phyloP scores from a whole-genome alignment of 1,284 basidiomycete genomes.

The Agroathelia rolfsii region DNA sequence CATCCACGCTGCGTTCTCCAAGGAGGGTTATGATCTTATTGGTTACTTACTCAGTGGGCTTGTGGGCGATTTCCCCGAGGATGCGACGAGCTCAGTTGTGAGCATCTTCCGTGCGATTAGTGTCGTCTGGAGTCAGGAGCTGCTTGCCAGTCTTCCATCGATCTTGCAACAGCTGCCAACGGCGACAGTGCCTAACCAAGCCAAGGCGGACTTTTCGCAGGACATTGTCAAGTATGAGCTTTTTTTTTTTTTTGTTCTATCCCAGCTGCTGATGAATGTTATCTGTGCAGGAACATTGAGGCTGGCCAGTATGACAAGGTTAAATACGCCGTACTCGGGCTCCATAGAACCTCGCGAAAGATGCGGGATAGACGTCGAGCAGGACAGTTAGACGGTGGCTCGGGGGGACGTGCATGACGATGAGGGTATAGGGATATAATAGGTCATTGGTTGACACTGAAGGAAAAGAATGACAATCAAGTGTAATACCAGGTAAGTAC shows the following conservation, averaged over 20 bases:
- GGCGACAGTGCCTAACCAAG: constrained; percentile 49
- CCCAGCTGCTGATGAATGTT: constrained; percentile 7
- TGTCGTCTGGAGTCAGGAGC: constrained; percentile 53
- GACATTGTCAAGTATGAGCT: constrained; percentile 65
- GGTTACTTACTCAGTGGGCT: constrained; percentile 69
- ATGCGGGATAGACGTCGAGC: constrained; percentile 55
- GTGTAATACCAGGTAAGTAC: constrained; percentile 10
- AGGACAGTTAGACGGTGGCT: constrained; percentile 29
- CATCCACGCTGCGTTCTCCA: constrained; percentile 60
- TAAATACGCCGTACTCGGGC: constrained; percentile 60
- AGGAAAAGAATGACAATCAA: neutral
- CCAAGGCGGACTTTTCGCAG: constrained; percentile 67
- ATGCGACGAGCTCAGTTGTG: constrained; percentile 66
- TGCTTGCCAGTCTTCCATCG: constrained; percentile 65
- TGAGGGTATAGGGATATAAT: neutral
- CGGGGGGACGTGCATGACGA: too few relatives aligned
- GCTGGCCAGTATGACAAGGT: constrained; percentile 63
- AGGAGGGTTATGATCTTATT: constrained; percentile 70
- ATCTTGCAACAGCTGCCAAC: constrained; percentile 66
- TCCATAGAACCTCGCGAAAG: constrained; percentile 62
- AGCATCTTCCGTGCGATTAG: constrained; percentile 71
- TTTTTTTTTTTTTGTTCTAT: constrained; percentile 9
- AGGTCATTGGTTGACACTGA: neutral
- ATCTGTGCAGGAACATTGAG: constrained; percentile 45
- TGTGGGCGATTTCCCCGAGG: constrained; percentile 83